Percentiles rank a stretch among this genome's conserved stretches.
Evolutionary conservation across 768 basidiomycete genomes (phyloP).

Genomic region (Coprinopsis marcescibilis): DNA sequence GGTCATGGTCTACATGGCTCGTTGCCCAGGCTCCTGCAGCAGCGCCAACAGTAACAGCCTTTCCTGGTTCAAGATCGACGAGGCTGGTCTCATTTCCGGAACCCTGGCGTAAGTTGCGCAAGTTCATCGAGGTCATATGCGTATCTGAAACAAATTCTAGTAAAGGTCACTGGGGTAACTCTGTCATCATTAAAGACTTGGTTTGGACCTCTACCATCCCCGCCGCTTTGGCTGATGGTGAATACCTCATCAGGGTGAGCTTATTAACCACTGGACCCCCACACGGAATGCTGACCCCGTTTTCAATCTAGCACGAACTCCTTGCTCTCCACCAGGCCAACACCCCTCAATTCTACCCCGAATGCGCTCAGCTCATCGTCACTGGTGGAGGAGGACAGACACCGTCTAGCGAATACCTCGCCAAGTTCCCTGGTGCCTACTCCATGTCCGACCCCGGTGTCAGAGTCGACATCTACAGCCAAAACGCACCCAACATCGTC

Average conservation of each 20-base stretch:
- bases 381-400: slow-evolving; percentile 30
- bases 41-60: slow-evolving; percentile 26
- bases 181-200: slow-evolving; percentile 22
- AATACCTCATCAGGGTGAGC: slow-evolving; percentile 32
- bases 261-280: background rate
- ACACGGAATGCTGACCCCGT: background rate
- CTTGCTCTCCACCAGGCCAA: slow-evolving; percentile 34
- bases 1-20: slow-evolving; percentile 34
- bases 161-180: slow-evolving; percentile 26
- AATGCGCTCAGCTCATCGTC: slow-evolving; percentile 32
- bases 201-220: slow-evolving; percentile 30
- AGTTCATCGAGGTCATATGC: background rate
- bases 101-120: slow-evolving; percentile 20
- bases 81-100: slow-evolving; percentile 29
- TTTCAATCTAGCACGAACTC: slow-evolving; percentile 25
- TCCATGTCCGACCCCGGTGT: slow-evolving; percentile 29
- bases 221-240: slow-evolving; percentile 25
- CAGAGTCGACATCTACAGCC: slow-evolving; percentile 32
- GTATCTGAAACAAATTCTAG: slow-evolving; percentile 7
- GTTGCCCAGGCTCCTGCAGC: slow-evolving; percentile 27
- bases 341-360: slow-evolving; percentile 35
- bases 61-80: slow-evolving; percentile 34
- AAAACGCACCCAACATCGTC: slow-evolving; percentile 23
- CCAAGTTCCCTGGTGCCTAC: slow-evolving; percentile 33
- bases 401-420: slow-evolving; percentile 26